Base-by-base conservation (phyloP, 1,284 basidiomycete species). In the Rhodotorula sp. region DNA sequence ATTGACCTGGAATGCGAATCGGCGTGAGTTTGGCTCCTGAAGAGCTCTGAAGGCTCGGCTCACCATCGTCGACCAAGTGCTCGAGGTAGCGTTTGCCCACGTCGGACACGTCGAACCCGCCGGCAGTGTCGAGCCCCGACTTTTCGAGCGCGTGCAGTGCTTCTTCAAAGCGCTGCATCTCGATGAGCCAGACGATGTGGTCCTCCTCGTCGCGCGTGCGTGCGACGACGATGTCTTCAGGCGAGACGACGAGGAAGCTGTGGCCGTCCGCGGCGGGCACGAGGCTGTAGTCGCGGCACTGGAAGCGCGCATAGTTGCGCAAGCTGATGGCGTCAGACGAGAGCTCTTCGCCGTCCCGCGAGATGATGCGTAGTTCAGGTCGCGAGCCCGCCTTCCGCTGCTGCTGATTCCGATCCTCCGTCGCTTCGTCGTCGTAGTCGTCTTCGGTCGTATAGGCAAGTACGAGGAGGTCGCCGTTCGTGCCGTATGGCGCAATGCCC, bases 311-410 rank as follows among this genome's bases (percentile, higher is more conserved):
- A 80, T 87, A 97, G 72, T 89, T 88, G 19, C 87, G 83, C 52
- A 99, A 86, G 60, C 87, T 88, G 60, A 99, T 85, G 2, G 90
- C 91, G 80, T 99, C 96, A 0, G 89, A 88, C 1, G 91, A 88
- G 16, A 93, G 85, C 81, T 98, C 95, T 79, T 99, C 93, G 1
- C 96, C 96, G 0, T 86, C 85, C 16, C 89, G 87, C 14, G 92
- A 92, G 75, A 99, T 91, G 75, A 98, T 91, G 16, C 94, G 88
- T 60, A 99, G 85, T 81, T 99, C 96, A 3, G 97, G 96, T 34
- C 91, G 88, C 73, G 92, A 90, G 2, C 93, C 91, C 0, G 87
- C 87, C 25, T 55, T 55, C 79, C 91, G 91, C 10, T 92, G 87
- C 10, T 92, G 87, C 80, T 93, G 91, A 12, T 46, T 42, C 2